Conservation (phyloP, 208 protist genomes). For the Acanthamoeba triangularis region DNA sequence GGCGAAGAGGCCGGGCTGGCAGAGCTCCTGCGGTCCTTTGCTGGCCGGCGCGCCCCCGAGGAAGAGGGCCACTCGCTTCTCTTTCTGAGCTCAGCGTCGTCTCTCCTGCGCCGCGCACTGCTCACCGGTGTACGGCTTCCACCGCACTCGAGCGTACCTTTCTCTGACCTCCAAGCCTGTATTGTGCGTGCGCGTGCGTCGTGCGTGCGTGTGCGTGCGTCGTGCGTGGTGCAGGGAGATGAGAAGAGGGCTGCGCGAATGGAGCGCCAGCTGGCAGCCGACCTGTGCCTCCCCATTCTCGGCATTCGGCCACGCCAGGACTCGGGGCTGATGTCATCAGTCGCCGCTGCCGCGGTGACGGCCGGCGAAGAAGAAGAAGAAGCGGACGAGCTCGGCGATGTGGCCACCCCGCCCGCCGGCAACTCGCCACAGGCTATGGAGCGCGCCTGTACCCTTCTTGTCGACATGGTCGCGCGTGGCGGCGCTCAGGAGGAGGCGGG, state of each 20-base stretch:
- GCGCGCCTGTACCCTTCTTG: neutral
- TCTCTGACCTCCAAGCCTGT: too few species aligned
- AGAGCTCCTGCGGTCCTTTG: neutral
- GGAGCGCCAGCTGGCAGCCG: neutral
- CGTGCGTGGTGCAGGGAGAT: neutral
- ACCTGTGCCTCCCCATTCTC: neutral
- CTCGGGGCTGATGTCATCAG: neutral
- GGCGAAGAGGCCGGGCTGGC: neutral
- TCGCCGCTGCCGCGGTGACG: too few species aligned
- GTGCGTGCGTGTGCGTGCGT: neutral
- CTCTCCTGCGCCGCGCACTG: neutral
- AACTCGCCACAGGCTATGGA: neutral
- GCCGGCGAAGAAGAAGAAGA: neutral
- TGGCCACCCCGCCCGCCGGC: too few species aligned
- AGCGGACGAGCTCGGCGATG: neutral
- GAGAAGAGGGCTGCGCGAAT: neutral
- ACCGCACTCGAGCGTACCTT: too few species aligned
- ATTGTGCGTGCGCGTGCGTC: neutral
- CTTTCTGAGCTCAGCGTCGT: neutral
- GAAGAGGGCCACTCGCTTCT: neutral
- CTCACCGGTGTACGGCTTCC: neutral
- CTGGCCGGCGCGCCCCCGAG: too few species aligned
- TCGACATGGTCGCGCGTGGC: neutral
- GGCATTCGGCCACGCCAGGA: neutral
- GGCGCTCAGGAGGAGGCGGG: too few species aligned